Evolutionary conservation across 179 eudicot genomes (phyloP).

Genomic region (Silene noctiflora): DNA sequence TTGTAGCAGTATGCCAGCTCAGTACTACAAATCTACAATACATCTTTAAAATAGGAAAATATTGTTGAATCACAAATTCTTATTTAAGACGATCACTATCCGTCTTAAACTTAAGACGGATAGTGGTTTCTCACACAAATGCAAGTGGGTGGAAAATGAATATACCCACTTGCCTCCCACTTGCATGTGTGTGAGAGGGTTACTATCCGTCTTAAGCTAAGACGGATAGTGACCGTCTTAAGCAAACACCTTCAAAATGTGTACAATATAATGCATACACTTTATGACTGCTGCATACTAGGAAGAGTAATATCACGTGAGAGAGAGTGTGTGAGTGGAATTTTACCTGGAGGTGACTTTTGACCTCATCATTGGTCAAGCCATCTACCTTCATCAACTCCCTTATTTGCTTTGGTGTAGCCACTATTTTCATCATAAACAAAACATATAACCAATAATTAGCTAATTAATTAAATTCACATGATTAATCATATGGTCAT

Average conservation of each 20-base stretch:
- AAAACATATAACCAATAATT: slow-evolving; percentile 18
- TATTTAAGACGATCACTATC: no score
- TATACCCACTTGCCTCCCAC: no score
- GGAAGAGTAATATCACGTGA: slow-evolving; percentile 25
- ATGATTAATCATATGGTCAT: no score
- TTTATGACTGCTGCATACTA: slow-evolving; percentile 31
- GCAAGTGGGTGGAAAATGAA: no score
- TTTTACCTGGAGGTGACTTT: slow-evolving; percentile 52
- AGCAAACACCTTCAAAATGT: background rate
- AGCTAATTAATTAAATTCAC: no score
- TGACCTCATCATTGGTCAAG: slow-evolving; percentile 54
- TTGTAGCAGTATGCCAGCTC: slow-evolving; percentile 18
- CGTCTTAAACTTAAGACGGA: no score
- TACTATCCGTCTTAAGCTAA: no score
- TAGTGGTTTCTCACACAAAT: no score
- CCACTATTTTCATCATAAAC: slow-evolving; percentile 36
- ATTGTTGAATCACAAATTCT: background rate
- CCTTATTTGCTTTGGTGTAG: slow-evolving; percentile 53
- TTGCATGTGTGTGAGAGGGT: no score
- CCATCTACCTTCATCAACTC: slow-evolving; percentile 57
- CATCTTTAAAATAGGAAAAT: slow-evolving; percentile 20
- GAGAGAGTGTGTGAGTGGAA: slow-evolving; percentile 18
- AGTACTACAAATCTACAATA: background rate
- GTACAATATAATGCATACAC: background rate
- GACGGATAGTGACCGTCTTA: no score